Base-by-base conservation (phyloP, 176 grass and related monocot genomes). In the Oryza meridionalis region DNA sequence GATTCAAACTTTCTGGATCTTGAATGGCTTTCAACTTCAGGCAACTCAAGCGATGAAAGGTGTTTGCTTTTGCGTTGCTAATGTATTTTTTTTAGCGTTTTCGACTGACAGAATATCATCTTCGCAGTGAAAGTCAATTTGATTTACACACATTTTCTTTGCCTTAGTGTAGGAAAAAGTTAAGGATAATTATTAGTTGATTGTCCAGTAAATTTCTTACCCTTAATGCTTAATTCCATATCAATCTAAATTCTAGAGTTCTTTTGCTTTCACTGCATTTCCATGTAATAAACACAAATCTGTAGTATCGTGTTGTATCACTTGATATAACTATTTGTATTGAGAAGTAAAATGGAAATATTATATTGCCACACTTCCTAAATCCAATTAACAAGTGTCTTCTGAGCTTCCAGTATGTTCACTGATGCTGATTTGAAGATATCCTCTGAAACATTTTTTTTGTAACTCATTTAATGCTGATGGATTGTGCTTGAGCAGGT, bases 1-100 rank as follows among this genome's bases (percentile, higher is more conserved):
- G 84, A 86, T 73, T 90, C 88, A 63, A 90, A 90, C 68, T 90
- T 90, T 69, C 62, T 90, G 73, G 84, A 90, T 90, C 59, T 49
- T 78, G 88, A 86, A 59, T 90, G 83, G 33, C 79, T 90, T 31
- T 86, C 88, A 65, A 66, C 79, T 82, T 90, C 88, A 72, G 88
- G 73, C 70, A 71, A 82, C 79, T 90, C 79, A 24, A 86, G 84
- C 24, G 88, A 90, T 49, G 88, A 68, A 73, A 86, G 88, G 88
- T 90, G 5, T 27, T n/a, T 14, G 77, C 77, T 86, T 62, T 22
- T 21, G 10, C 64, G 67, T 62, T 17, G 63, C 14, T 67, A 7
- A 3, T 75, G 50, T 61, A 14, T 10, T 58, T 67, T 67, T 38
- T 59, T 12, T 47, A 46, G 7, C 63, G 11, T 79, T 8, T 24